Base-by-base conservation (phyloP, 1,139 yeast genomes). In the Zygosaccharomyces pseudobailii region DNA sequence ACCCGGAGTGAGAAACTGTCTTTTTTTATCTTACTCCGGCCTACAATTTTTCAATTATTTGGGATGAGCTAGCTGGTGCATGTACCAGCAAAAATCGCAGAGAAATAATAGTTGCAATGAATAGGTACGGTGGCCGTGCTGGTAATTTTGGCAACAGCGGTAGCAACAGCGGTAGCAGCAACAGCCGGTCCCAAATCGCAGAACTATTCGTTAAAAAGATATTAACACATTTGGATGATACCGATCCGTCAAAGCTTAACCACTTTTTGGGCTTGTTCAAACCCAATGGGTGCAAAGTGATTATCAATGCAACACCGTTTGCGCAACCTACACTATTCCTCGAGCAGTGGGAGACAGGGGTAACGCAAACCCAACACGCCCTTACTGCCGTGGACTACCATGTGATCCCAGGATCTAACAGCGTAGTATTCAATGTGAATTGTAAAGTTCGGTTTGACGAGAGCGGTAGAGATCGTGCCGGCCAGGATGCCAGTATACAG, bases 371-470 rank as follows among this genome's bases (percentile, higher is more conserved):
- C 0, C 80, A 77, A 49, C 94, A 85, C 61, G 80, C 73, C 49
- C 62, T 84, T 36, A 79, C 80, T 9, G 76, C 82, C 23, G 75
- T 74, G 48, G 92, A 85, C 62, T 76, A 79, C 43, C 94, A 85
- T 59, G 69, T 79, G 52, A 74, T 85, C n/a, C 92, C 92, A 0
- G 87, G 87, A 0, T 73, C 85, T 0, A 80, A 80, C 3, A 71
- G 80, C 1, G 71, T 74, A 45, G 66, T 82, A 3, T 71, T 84
- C 22, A 74, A 76, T 48, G 72, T 80, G 17, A 75, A 80, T 47
- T 80, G 86, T 8, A 84, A 82, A 62, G 86, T 84, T 7, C 72
- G 82, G 53, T 84, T 84, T 58, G 92, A 85, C 63, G 92, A 85
- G 59, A 75, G 83, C 46, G 90, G 90, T 0, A 75, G 71, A 52